Evolutionary conservation across 2,329 filamentous ascomycete species (phyloP).

Genomic region (Dothideomycetidae sp.): DNA sequence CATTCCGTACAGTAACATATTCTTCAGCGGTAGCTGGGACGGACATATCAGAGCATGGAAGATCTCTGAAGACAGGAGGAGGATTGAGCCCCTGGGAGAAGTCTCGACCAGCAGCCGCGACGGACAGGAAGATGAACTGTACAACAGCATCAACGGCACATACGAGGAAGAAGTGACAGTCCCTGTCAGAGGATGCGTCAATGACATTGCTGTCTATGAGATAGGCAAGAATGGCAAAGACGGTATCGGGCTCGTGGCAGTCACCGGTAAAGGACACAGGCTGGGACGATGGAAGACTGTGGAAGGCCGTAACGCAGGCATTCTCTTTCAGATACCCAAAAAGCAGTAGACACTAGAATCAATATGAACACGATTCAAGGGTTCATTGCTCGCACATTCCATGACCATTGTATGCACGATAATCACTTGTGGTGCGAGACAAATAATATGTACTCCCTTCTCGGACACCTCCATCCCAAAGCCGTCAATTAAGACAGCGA

Average conservation of each 20-base stretch:
- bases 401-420: background rate
- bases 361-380: background rate
- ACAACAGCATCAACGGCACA: slow-evolving; percentile 14
- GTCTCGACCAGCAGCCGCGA: slow-evolving; percentile 24
- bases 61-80: slow-evolving; percentile 68
- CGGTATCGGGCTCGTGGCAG: slow-evolving; percentile 73
- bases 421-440: background rate
- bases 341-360: slow-evolving; percentile 10
- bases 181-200: slow-evolving; percentile 60
- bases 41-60: slow-evolving; percentile 76
- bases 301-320: slow-evolving; percentile 63
- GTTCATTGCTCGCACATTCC: background rate
- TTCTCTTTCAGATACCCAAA: slow-evolving; percentile 66
- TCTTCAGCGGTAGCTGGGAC: slow-evolving; percentile 90
- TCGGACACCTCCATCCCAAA: slow-evolving; percentile 58
- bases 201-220: slow-evolving; percentile 79
- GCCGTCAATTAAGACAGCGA: slow-evolving; percentile 57
- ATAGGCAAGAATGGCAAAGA: slow-evolving; percentile 58
- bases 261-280: slow-evolving; percentile 71
- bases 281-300: slow-evolving; percentile 67
- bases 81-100: slow-evolving; percentile 56
- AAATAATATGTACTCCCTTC: slow-evolving; percentile 46
- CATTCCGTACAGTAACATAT: slow-evolving; percentile 77
- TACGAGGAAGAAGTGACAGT: slow-evolving; percentile 13
- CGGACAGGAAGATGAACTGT: slow-evolving; percentile 11